Base-by-base conservation (phyloP, 2,329 filamentous ascomycete genomes). In the Endoconidiophora laricicola region DNA sequence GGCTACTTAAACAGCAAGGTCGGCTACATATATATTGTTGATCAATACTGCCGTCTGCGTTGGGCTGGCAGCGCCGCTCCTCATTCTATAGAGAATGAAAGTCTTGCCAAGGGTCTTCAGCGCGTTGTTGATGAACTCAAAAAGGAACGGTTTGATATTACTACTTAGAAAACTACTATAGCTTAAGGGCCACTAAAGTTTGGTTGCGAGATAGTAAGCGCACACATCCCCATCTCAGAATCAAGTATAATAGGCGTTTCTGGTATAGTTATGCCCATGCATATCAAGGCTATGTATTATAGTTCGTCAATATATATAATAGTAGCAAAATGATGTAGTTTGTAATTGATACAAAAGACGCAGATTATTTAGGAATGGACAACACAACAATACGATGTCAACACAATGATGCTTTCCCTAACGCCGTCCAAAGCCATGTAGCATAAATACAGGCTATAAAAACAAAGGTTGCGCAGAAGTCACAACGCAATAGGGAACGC, bases 21-120 rank as follows among this genome's bases (percentile, higher is more conserved):
- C 33, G 90, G 88, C 37, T 96, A 95, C 66, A 82, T 88, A 3
- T 98, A 94, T 65, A 71, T 98, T 44, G 71, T 98, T 52, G 91
- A 98, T 62, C 72, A 79, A 55, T 72, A 88, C 55, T 94, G 87
- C 63, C 83, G 79, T 65, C 93, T 98, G 57, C 76, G 91, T 51
- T 98, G 91, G 91, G 91, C 90, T 0, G 91, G 85, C 3, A 94
- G 87, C 59, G 85, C 81, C 10, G 62, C 71, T 44, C 77, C 79
- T 43, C 71, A 78, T 54, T 72, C 72, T 0, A 73, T 74, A 16
- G 86, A 93, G 68, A 72, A 70, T 56, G 73, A 79, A 48, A 74
- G 78, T 40, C 61, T 93, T 60, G 74, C 76, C 39, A 83, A 69
- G 61, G 78, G 79, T 2, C 60, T 86, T 40, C 70, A 67, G 58